Percentiles rank a stretch among this genome's conserved stretches.
Evolutionary conservation across 306 rosid species (phyloP).

Genomic region (Vigna reflexopilosa): DNA sequence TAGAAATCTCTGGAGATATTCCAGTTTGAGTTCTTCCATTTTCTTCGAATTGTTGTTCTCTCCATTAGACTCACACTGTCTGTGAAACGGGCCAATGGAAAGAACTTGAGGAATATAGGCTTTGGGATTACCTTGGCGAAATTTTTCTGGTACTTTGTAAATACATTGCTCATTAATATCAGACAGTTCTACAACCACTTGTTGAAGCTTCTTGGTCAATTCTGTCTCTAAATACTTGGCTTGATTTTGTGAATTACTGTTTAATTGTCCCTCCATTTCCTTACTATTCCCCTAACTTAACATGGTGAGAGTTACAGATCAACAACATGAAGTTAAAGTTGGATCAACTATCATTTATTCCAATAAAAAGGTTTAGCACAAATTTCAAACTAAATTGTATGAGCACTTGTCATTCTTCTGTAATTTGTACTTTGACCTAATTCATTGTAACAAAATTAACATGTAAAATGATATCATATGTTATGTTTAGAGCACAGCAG

Average conservation of each 20-base stretch:
- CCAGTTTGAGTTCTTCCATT: neutral
- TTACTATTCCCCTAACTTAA: neutral
- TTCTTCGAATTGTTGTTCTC: neutral
- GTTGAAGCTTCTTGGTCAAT: neutral
- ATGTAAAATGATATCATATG: too few relatives aligned
- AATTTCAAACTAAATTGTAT: too few relatives aligned
- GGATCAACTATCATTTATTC: neutral
- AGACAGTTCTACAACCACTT: neutral
- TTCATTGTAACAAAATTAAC: too few relatives aligned
- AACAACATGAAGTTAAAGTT: neutral
- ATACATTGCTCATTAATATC: neutral
- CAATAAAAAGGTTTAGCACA: too few relatives aligned
- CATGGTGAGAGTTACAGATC: neutral
- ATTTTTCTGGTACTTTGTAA: neutral
- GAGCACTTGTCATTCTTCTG: too few relatives aligned
- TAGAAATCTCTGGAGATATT: conserved; percentile 8
- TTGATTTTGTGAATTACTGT: neutral
- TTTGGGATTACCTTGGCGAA: neutral
- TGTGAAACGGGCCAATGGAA: neutral
- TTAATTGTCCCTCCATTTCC: neutral
- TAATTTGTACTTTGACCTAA: too few relatives aligned
- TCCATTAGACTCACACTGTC: neutral
- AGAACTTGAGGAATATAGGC: neutral
- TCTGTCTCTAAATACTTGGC: neutral
- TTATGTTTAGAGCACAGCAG: neutral